Evolutionary conservation across 352 stramenopile genomes (phyloP).

Genomic region (Elongisporangium anandrum): DNA sequence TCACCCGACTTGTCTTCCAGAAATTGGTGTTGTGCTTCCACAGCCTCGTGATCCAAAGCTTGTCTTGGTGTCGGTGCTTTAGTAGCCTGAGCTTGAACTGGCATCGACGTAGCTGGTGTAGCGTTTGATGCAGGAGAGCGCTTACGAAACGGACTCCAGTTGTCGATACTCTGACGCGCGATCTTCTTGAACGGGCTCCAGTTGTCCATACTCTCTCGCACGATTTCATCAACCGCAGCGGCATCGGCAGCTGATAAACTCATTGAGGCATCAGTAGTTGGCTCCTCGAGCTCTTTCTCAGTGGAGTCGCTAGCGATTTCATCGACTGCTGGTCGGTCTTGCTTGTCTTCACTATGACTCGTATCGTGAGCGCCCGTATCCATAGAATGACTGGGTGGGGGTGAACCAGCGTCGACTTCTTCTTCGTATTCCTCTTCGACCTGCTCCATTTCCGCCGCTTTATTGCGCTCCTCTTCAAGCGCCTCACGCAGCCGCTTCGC

Average conservation of each 20-base stretch:
- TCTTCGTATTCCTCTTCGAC: constrained; percentile 19
- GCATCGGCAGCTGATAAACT: neutral
- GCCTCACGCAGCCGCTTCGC: constrained; percentile 43
- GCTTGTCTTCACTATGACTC: neutral
- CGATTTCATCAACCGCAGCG: constrained; percentile 34
- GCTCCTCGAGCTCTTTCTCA: neutral
- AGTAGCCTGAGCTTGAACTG: neutral
- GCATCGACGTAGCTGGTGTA: neutral
- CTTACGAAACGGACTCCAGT: constrained; percentile 1
- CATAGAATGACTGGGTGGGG: constrained; percentile 4
- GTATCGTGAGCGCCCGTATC: neutral
- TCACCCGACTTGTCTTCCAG: neutral
- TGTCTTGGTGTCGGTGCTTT: neutral
- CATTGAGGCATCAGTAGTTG: neutral
- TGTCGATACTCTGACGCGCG: constrained; percentile 14
- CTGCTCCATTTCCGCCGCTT: constrained; percentile 20
- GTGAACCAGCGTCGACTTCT: constrained; percentile 25
- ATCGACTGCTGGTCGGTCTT: neutral
- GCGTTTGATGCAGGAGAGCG: neutral
- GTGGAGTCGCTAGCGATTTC: neutral
- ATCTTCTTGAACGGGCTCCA: constrained; percentile 16
- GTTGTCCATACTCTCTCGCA: constrained; percentile 45
- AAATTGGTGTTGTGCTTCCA: neutral
- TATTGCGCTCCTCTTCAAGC: constrained; percentile 30
- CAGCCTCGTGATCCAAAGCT: neutral